Conservation (phyloP, 805 yeast genomes). For the Groenewaldozyma salmanticensis region DNA sequence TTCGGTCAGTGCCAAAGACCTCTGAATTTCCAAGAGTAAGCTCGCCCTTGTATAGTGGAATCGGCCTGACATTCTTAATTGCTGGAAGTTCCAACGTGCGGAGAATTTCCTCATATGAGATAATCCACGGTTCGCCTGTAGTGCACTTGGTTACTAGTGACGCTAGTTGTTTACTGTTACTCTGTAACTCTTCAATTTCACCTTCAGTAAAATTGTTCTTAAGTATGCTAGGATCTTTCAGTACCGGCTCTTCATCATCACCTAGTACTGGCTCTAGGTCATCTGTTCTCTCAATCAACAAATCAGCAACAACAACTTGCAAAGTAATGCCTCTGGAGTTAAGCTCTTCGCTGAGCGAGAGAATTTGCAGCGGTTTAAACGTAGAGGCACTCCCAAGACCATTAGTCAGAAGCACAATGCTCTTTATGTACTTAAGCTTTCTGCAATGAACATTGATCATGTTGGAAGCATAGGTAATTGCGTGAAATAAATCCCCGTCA, state of each 20-base stretch:
- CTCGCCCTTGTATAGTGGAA: conserved; percentile 34
- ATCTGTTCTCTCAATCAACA: too few relatives aligned
- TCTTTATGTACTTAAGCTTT: conserved; percentile 28
- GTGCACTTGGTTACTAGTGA: neutral
- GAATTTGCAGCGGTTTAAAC: too few relatives aligned
- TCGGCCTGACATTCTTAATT: conserved; percentile 37
- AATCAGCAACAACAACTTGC: conserved; percentile 6
- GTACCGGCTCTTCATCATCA: neutral
- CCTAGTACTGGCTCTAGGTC: neutral
- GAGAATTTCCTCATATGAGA: neutral
- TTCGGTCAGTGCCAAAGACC: conserved; percentile 20
- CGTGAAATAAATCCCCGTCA: conserved; percentile 10
- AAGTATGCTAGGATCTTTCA: neutral
- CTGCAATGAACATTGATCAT: conserved; percentile 21
- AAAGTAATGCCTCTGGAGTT: conserved; percentile 8
- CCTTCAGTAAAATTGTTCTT: neutral
- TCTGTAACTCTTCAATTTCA: neutral
- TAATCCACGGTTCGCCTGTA: neutral
- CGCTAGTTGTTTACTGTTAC: neutral
- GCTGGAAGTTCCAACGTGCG: conserved; percentile 14
- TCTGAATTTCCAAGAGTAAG: conserved; percentile 38
- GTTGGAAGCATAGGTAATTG: conserved; percentile 30
- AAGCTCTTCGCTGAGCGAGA: neutral
- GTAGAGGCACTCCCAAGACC: conserved; percentile 5
- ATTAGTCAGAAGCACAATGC: conserved; percentile 30